Base-by-base conservation (phyloP, 768 basidiomycete species). In the Hypholoma fasciculare region DNA sequence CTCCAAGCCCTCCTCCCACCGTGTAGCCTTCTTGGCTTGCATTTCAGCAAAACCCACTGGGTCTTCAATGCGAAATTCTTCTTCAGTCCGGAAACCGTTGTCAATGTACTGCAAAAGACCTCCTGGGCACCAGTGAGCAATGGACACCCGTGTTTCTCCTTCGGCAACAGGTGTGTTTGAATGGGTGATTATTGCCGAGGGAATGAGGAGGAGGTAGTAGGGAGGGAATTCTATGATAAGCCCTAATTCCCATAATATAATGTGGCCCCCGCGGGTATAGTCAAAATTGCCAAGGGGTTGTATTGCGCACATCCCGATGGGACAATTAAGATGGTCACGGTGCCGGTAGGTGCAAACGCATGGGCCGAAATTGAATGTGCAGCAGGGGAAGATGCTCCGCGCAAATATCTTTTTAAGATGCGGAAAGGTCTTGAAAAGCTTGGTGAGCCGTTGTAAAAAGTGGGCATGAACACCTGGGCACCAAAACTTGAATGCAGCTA, bases 31-130 rank as follows among this genome's bases (percentile, higher is more conserved):
- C 7, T 17, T 46, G 2, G 16, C n/a, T 6, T 20, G 16, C 20
- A 46, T 23, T 11, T 46, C 8, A 2, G 20, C 19, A 17, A 11
- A n/a, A 11, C 7, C 17, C 2, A 11, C 1, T 17, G 13, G 14
- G 9, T 46, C 20, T 6, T 46, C 6, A 2, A 2, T 11, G 14
- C 14, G 9, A 9, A 46, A 23, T 9, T 16, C 2, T 1, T n/a
- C 19, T 46, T 46, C 14, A 11, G 44, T 46, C 17, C 17, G 2
- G 44, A 13, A 52, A 1, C 37, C 19, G 19, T 52, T 26, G 0
- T 63, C 62, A 3, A 60, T 48, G 19, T 49, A 62, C 6, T 57
- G 40, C 37, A 62, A 56, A 0, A 62, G 19, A 16, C 56, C 61
- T 14, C 58, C 62, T 6, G 55, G 49, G 4, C 36, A 30, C 30